phyloP scores from a whole-genome alignment of 1,139 yeast genomes.

The Blastobotrys capitulatus region DNA sequence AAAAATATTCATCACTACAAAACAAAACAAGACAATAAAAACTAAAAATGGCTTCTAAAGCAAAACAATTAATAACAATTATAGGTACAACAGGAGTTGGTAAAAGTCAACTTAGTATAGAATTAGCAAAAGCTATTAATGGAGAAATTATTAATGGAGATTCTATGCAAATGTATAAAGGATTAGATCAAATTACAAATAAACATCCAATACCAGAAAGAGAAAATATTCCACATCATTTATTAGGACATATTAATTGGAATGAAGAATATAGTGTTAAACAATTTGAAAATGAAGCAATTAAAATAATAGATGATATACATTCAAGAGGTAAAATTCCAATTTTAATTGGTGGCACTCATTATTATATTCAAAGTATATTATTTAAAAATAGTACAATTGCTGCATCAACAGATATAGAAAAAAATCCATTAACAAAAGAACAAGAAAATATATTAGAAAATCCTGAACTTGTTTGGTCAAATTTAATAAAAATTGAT shows the following conservation, averaged over 20 bases:
- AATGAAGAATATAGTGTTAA: conserved; percentile 79
- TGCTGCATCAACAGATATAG: conserved; percentile 15
- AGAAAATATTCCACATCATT: conserved; percentile 71
- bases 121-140: conserved; percentile 65
- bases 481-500: conserved; percentile 49
- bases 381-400: conserved; percentile 63
- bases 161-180: conserved; percentile 89
- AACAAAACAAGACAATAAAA: not conserved
- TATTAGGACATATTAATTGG: conserved; percentile 82
- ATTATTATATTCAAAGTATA: conserved; percentile 77
- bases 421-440: conserved; percentile 19
- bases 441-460: conserved; percentile 45
- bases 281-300: conserved; percentile 70
- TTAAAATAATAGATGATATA: conserved; percentile 53
- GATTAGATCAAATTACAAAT: conserved; percentile 74
- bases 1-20: too few species aligned
- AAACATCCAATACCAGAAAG: conserved; percentile 83
- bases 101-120: conserved; percentile 80
- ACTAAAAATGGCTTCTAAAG: not conserved
- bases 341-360: conserved; percentile 92
- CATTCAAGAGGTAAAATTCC: conserved; percentile 70
- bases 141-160: conserved; percentile 96
- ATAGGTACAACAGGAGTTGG: conserved; percentile 99
- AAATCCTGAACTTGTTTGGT: conserved; percentile 43
- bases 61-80: conserved; percentile 48